phyloP scores from a whole-genome alignment of 345 rosid genomes.

The Melaleuca alternifolia region DNA sequence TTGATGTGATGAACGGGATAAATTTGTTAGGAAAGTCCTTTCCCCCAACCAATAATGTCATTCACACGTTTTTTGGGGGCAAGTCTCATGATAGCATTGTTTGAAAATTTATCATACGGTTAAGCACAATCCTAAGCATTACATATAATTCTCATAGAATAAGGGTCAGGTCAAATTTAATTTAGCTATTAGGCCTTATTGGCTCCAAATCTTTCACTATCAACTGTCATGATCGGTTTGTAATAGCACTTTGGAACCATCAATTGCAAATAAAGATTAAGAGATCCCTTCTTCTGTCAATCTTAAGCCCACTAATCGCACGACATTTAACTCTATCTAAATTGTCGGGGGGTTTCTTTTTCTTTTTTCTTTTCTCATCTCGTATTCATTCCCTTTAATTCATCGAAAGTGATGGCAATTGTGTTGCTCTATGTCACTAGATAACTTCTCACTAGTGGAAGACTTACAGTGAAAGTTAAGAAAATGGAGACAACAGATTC shows the following conservation, averaged over 20 bases:
- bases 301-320: background rate
- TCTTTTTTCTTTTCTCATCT: background rate
- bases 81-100: background rate
- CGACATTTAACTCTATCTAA: background rate
- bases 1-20: background rate
- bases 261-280: fast-evolving
- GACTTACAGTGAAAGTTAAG: background rate
- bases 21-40: background rate
- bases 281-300: background rate
- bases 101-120: background rate
- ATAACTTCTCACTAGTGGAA: background rate
- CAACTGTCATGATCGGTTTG: background rate
- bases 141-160: background rate
- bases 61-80: background rate
- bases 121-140: background rate
- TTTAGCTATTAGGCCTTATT: background rate
- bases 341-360: background rate
- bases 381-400: background rate
- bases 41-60: background rate
- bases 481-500: background rate
- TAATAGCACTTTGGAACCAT: background rate
- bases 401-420: background rate
- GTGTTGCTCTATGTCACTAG: background rate
- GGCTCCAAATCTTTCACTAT: background rate
- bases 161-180: background rate